Percentiles rank a stretch among this genome's conserved stretches.
phyloP scores from a whole-genome alignment of 257 asterid species.

The Jacaranda copaia region DNA sequence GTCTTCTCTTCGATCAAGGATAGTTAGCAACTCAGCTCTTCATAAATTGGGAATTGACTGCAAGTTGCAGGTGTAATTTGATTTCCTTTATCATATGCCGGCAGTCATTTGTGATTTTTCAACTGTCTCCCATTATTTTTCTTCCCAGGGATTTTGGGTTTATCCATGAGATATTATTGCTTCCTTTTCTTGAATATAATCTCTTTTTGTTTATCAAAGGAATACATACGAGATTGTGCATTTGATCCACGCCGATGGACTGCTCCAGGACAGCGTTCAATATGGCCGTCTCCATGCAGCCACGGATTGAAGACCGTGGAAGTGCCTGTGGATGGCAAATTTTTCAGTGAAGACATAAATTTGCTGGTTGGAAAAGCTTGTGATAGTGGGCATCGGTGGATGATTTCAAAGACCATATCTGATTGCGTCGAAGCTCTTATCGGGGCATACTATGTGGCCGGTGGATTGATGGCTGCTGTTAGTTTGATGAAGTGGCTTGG shows the following conservation, averaged over 20 bases:
- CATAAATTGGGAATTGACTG: slow-evolving; percentile 69
- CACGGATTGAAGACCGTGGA: slow-evolving; percentile 72
- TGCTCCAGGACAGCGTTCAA: slow-evolving; percentile 88
- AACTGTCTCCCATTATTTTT: not conserved
- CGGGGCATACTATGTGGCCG: slow-evolving; percentile 93
- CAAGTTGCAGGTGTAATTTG: slow-evolving; percentile 73
- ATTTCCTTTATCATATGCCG: slow-evolving; percentile 23
- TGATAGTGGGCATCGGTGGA: slow-evolving; percentile 93
- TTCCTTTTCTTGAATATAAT: not conserved
- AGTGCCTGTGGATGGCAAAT: slow-evolving; percentile 73
- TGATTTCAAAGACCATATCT: slow-evolving; percentile 83
- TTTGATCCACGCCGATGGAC: slow-evolving; percentile 91
- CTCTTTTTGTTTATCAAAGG: slow-evolving; percentile 47
- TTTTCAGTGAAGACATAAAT: slow-evolving; percentile 59
- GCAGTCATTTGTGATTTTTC: not conserved
- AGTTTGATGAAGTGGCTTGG: slow-evolving; percentile 88
- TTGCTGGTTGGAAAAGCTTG: slow-evolving; percentile 76
- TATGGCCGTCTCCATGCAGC: slow-evolving; percentile 70
- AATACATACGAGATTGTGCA: slow-evolving; percentile 74
- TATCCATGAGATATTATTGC: too few relatives aligned
- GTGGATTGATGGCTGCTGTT: slow-evolving; percentile 78
- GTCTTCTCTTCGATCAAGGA: slow-evolving; percentile 56
- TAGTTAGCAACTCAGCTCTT: slow-evolving; percentile 72
- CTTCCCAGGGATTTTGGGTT: not conserved
- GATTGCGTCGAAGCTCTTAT: slow-evolving; percentile 96